Percentiles rank a stretch among this genome's conserved stretches.
Conservation (phyloP, 371 early-diverging fungal species). For the Mortierella sp. region DNA sequence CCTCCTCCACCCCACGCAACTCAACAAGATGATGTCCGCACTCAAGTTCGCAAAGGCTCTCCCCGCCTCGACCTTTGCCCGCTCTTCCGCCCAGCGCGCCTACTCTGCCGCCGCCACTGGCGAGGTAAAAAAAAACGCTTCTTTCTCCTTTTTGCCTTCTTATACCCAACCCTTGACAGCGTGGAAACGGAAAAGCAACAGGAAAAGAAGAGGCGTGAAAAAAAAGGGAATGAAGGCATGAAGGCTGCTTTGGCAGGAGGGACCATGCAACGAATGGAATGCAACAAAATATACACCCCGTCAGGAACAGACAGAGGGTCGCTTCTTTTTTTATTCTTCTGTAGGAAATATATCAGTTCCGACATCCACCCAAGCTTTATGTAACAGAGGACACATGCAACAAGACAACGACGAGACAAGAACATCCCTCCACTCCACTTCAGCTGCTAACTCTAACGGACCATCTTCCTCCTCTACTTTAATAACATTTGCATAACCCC, state of each 20-base stretch:
- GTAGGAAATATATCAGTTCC: no score
- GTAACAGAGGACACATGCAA: no score
- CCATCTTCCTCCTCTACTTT: no score
- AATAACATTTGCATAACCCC: no score
- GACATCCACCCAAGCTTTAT: no score
- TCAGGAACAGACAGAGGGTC: not conserved
- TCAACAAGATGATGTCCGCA: slow-evolving; percentile 38
- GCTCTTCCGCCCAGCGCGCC: slow-evolving; percentile 48
- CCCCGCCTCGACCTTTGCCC: slow-evolving; percentile 31
- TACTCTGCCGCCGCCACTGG: slow-evolving; percentile 52
- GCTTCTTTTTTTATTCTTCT: no score
- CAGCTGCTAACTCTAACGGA: not conserved
- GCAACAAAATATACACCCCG: not conserved
- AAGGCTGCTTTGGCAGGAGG: no score
- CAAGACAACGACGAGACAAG: not conserved
- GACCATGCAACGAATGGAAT: not conserved
- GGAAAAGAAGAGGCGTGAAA: not conserved
- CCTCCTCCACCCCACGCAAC: not conserved
- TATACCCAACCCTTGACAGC: not conserved
- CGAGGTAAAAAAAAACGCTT: slow-evolving; percentile 34
- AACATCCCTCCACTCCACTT: not conserved
- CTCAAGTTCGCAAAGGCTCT: slow-evolving; percentile 49
- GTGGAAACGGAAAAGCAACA: no score
- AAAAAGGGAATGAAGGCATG: not conserved
- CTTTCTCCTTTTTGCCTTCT: no score